A percentile compares a stretch with the other conserved stretches of the same genome.
phyloP scores from a whole-genome alignment of 2,329 filamentous ascomycete species.

The Talaromyces albobiverticillius region DNA sequence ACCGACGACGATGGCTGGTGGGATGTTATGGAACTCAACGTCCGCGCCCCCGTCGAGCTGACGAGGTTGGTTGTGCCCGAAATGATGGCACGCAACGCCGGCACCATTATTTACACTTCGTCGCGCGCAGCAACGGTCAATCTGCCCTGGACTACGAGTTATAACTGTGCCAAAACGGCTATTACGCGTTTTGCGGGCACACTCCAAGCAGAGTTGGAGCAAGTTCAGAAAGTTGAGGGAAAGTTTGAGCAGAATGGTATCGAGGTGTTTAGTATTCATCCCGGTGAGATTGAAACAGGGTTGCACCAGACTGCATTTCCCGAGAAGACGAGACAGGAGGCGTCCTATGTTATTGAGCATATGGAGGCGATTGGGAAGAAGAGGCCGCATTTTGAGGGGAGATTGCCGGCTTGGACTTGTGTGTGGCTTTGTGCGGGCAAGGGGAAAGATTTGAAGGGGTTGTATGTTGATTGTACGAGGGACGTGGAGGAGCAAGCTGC shows the following conservation, averaged over 20 bases:
- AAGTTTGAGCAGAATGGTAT: background rate
- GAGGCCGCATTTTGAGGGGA: background rate
- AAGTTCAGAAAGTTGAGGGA: background rate
- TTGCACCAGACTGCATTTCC: background rate
- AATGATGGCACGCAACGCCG: background rate
- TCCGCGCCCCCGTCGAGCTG: conserved; percentile 1
- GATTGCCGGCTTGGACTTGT: conserved; percentile 3
- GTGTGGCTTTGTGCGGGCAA: conserved; percentile 6
- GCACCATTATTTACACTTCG: background rate
- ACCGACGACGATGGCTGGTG: conserved; percentile 3
- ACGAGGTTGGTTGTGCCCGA: background rate
- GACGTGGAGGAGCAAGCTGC: background rate
- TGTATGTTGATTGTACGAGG: background rate
- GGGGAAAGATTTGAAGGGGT: background rate
- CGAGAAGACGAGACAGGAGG: background rate
- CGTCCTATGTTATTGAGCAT: background rate
- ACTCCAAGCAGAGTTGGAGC: background rate
- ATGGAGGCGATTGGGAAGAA: background rate
- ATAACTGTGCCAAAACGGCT: background rate
- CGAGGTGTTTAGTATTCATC: background rate
- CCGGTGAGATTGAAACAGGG: background rate
- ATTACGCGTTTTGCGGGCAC: background rate
- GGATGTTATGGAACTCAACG: conserved; percentile 7
- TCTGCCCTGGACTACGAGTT: background rate
- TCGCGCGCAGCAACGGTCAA: background rate